Base-by-base conservation (phyloP, 192 early-diverging fungal genomes). In the Entomortierella parvispora region DNA sequence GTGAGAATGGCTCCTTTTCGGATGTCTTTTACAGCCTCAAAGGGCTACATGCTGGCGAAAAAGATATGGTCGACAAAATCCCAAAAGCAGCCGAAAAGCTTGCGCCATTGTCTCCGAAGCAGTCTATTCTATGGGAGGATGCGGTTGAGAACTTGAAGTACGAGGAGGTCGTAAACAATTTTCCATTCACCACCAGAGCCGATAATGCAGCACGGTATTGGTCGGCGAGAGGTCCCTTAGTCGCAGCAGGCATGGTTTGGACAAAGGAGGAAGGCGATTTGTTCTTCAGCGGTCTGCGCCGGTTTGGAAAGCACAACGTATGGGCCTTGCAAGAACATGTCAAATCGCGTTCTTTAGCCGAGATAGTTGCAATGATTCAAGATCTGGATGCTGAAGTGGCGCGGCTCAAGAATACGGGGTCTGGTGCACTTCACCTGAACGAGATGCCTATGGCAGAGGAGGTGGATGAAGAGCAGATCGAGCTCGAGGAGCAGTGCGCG, bases 391-490 rank as follows among this genome's bases (percentile, higher is more conserved):
- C 42, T 12, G 72, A 76, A n/a, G 3, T 76, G 23, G 58, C 26
- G 12, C 58, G 65, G 32, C 47, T 32, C 8, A 53, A 49, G 20
- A 14, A 55, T 20, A 56, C 61, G 33, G 64, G 65, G 9, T 20
- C 58, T 4, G 45, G 32, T 1, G 31, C n/a, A 1, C 43, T 50
- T 10, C 18, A 48, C 4, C 25, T 67, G 31, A 68, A 50, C 18
- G 34, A 56, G 20, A 76, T 76, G 72, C 72, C 72, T 22, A 68
- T 76, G 72, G 72, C 72, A 7, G 54, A 47, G 20, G 72, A 76
- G 57, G 50, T 28, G 26, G 53, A 62, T 33, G 53, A 76, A 6
- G 28, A 46, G 1, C 47, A 43, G 20, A 32, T 76, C n/a, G 45
- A 25, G n/a, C 4, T 57, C 1, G 72, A 76, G 40, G 72, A 76